Evolutionary conservation across 768 basidiomycete genomes (phyloP).

Genomic region (Boletellus sp.): DNA sequence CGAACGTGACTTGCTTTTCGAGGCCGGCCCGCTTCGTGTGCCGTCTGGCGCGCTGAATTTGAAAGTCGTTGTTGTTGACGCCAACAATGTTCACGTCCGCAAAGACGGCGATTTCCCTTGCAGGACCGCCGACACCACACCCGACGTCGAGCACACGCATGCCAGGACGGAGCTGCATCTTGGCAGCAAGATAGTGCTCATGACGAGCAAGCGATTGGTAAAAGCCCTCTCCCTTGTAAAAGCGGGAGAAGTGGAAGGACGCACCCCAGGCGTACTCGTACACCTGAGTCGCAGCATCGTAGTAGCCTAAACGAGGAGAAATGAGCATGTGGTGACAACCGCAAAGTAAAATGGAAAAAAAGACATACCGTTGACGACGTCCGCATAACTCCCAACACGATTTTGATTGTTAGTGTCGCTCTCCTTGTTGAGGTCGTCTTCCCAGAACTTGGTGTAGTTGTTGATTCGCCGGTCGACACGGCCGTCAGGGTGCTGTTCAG

Average conservation of each 20-base stretch:
- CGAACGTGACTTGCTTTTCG: constrained; percentile 72
- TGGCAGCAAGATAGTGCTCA: constrained; percentile 92
- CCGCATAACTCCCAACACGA: constrained; percentile 79
- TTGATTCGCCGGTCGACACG: constrained; percentile 66
- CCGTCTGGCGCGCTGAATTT: constrained; percentile 78
- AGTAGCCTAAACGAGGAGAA: constrained; percentile 64
- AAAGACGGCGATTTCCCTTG: constrained; percentile 91
- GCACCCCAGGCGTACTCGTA: constrained; percentile 94
- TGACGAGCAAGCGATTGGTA: constrained; percentile 76
- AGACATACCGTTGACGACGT: constrained; percentile 84
- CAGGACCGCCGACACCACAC: constrained; percentile 97
- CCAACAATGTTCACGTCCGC: constrained; percentile 81
- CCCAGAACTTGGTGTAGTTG: constrained; percentile 91
- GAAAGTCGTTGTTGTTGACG: constrained; percentile 95
- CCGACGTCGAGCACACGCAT: constrained; percentile 98
- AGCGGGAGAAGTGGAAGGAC: constrained; percentile 96
- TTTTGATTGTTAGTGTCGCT: constrained; percentile 59
- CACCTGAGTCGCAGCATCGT: constrained; percentile 92
- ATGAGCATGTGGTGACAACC: background rate
- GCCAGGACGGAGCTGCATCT: constrained; percentile 80
- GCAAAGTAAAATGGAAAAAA: background rate
- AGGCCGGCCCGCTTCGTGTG: constrained; percentile 79
- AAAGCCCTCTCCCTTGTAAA: constrained; percentile 87
- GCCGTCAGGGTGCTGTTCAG: constrained; percentile 45
- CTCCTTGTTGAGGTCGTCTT: constrained; percentile 75